phyloP scores from a whole-genome alignment of 305 asterid genomes.

The Withania somnifera region DNA sequence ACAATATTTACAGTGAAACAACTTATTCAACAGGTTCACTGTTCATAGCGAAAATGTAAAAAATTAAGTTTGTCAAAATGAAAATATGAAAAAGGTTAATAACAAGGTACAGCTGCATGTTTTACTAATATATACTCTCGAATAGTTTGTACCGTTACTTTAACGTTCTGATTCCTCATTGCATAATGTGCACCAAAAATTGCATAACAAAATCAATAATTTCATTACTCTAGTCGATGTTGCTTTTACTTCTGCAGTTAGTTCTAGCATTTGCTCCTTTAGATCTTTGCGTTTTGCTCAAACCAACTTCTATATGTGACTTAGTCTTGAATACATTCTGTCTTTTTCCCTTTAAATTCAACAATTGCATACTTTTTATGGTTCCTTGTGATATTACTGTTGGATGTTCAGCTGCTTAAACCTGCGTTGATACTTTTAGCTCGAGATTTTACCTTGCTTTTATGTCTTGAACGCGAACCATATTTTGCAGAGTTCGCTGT shows the following conservation, averaged over 20 bases:
- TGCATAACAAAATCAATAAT: neutral
- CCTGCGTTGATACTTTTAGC: conserved; percentile 9
- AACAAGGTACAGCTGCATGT: neutral
- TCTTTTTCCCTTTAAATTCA: conserved; percentile 9
- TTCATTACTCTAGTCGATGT: neutral
- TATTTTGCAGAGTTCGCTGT: neutral
- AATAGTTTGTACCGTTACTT: conserved; percentile 3
- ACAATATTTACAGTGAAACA: neutral
- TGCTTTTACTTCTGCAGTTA: conserved; percentile 9
- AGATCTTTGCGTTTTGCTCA: conserved; percentile 8
- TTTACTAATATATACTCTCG: conserved; percentile 5
- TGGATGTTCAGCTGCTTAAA: conserved; percentile 18
- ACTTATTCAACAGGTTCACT: neutral
- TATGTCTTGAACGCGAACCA: neutral
- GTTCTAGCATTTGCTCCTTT: neutral
- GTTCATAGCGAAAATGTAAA: neutral
- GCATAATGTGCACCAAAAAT: conserved; percentile 7
- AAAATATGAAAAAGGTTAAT: neutral
- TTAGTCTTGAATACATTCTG: conserved; percentile 2
- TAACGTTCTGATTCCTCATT: neutral
- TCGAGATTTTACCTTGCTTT: neutral
- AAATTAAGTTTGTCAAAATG: conserved; percentile 1
- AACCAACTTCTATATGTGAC: neutral
- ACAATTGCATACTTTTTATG: neutral
- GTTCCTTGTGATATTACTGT: neutral